Conservation (phyloP, 495 filamentous ascomycete genomes). For the Astrothelium macrocarpum region DNA sequence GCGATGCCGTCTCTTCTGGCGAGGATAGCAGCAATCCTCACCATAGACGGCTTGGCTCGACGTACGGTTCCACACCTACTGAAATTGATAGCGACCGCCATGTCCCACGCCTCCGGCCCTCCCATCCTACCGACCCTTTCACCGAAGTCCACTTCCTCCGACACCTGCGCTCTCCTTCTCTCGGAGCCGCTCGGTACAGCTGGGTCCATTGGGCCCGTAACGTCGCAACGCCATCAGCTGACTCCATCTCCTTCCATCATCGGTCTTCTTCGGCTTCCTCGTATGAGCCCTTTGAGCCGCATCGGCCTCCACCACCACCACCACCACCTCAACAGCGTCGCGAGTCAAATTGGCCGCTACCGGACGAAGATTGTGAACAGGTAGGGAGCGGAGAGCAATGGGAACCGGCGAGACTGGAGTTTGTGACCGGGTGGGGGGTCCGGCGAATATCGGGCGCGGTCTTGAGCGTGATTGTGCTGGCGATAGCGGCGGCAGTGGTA, state of each 20-base stretch:
- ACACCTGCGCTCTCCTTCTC: slow-evolving; percentile 14
- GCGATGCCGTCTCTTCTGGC: not conserved
- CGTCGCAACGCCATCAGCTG: too few relatives aligned
- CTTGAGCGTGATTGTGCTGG: slow-evolving; percentile 7
- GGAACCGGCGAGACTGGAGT: slow-evolving; percentile 21
- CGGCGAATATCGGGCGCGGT: slow-evolving; percentile 16
- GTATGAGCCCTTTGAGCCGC: not conserved
- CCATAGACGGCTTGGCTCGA: not conserved
- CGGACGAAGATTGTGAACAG: slow-evolving; percentile 4
- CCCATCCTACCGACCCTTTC: slow-evolving; percentile 19
- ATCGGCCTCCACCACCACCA: slow-evolving; percentile 9
- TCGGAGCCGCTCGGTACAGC: slow-evolving; percentile 17
- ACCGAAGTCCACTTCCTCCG: slow-evolving; percentile 18
- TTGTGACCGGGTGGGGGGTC: slow-evolving; percentile 21
- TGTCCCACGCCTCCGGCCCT: slow-evolving; percentile 9
- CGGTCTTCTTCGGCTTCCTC: not conserved
- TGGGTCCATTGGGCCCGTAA: slow-evolving; percentile 27
- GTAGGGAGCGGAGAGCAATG: slow-evolving; percentile 2
- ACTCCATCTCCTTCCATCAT: too few relatives aligned
- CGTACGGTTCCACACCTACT: not conserved
- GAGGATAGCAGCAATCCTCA: too few relatives aligned
- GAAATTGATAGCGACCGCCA: slow-evolving; percentile 11
- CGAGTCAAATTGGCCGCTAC: not conserved
- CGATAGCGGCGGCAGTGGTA: slow-evolving; percentile 16
- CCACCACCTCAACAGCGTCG: not conserved